Evolutionary conservation across 2,329 filamentous ascomycete genomes (phyloP), one percentile per base, ranked within the genome.

Genomic region (Cytospora piceae): DNA sequence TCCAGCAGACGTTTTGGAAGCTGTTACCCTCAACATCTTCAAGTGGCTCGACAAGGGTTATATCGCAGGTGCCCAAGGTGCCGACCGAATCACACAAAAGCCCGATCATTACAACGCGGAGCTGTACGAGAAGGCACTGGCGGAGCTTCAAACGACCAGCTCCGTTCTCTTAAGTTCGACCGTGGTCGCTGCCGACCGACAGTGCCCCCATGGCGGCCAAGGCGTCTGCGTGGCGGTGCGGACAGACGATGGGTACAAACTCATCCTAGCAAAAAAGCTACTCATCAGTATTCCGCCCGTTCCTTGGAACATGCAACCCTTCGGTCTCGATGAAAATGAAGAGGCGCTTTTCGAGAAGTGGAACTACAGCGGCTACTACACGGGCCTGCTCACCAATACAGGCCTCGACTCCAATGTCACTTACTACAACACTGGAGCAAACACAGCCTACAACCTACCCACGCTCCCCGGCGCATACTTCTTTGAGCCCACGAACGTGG

Each of bases 21-120:
- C 74, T 15, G 75, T 78, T 24, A 80, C 80, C 0, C 57, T 83
- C 2, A 80, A 81, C 68, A 73, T 81, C 22, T 73, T 82, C 66
- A 79, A 81, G 64, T 71, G 72, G 29, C 76, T 79, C 57, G 73
- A 57, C 17, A 37, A 24, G 2, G 54, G 54, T 15, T 57, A 34
- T 22, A 57, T 57, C 14, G 54, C 37, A 15, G 31, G 31, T 22
- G 54, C 54, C 31, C 9, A 57, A 8, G 54, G 54, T 22, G 37
- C n/a, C 15, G 34, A 42, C 32, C 32, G 11, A 27, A 58, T n/a
- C 24, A 42, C 39, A 42, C 39, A 42, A 14, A 42, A 42, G 20
- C 39, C 32, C 0, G 31, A 59, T 20, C 22, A 59, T 11, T 70
- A 72, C 27, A 77, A 78, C 67, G 74, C 75, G 34, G 72, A 74